A percentile compares a stretch with the other conserved stretches of the same genome.
phyloP scores from a whole-genome alignment of 495 filamentous ascomycete genomes.

The Aspergillus sclerotioniger region DNA sequence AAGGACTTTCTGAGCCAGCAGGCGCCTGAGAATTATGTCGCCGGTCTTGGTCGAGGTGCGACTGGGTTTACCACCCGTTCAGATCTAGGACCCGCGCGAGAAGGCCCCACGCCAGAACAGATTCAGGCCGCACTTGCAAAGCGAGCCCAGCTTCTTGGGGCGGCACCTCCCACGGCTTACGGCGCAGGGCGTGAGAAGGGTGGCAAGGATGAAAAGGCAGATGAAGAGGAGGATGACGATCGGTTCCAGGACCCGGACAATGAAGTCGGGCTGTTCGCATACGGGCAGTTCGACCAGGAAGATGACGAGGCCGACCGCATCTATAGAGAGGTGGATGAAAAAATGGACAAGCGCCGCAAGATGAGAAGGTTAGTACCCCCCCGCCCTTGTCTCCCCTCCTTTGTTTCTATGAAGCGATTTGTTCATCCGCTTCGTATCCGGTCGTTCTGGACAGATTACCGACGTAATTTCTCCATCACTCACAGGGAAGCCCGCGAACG shows the following conservation, averaged over 20 bases:
- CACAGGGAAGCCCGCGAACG: constrained; percentile 93
- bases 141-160: constrained; percentile 79
- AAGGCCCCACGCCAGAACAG: constrained; percentile 95
- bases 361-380: constrained; percentile 77
- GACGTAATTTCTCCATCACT: constrained; percentile 64
- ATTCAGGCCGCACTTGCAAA: constrained; percentile 97
- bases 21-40: constrained; percentile 97
- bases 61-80: constrained; percentile 98
- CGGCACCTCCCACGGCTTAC: constrained; percentile 76
- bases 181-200: constrained; percentile 71
- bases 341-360: constrained; percentile 86
- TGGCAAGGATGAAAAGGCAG: constrained; percentile 57
- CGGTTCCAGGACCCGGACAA: constrained; percentile 96
- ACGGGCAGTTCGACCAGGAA: constrained; percentile 89
- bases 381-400: constrained; percentile 17
- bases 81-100: constrained; percentile 92
- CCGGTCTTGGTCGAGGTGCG: constrained; percentile 93
- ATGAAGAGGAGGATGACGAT: constrained; percentile 76
- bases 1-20: constrained; percentile 90
- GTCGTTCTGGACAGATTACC: constrained; percentile 79
- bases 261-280: constrained; percentile 91
- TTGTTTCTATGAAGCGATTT: constrained; percentile 46
- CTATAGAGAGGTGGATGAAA: constrained; percentile 92
- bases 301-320: constrained; percentile 97
- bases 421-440: constrained; percentile 63